Evolutionary conservation across 495 filamentous ascomycete genomes (phyloP).

Genomic region (Aspergillus ellipticus): DNA sequence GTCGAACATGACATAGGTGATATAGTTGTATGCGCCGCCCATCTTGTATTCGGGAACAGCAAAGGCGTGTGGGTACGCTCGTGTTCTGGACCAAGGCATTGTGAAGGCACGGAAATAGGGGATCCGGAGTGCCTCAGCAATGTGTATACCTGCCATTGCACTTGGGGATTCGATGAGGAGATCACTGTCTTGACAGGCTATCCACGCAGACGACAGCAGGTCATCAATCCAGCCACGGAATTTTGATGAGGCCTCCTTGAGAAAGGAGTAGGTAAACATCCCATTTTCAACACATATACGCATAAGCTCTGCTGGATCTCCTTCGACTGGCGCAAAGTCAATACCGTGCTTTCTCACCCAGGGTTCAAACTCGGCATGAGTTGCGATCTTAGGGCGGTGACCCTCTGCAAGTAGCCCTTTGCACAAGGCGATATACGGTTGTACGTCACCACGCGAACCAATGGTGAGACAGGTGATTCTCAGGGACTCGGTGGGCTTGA

Average conservation of each 20-base stretch:
- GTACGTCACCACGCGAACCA: slow-evolving; percentile 91
- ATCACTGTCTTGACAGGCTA: slow-evolving; percentile 80
- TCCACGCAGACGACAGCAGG: slow-evolving; percentile 79
- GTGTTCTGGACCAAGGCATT: slow-evolving; percentile 97
- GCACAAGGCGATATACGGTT: slow-evolving; percentile 95
- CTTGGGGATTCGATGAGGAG: slow-evolving; percentile 93
- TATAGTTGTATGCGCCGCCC: slow-evolving; percentile 91
- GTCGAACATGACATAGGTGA: slow-evolving; percentile 96
- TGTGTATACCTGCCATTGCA: slow-evolving; percentile 97
- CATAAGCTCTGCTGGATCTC: slow-evolving; percentile 94
- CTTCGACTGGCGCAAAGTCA: slow-evolving; percentile 81
- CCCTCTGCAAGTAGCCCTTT: slow-evolving; percentile 86
- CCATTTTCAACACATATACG: slow-evolving; percentile 93
- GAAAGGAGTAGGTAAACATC: slow-evolving; percentile 92
- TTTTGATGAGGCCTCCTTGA: slow-evolving; percentile 80
- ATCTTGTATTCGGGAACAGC: slow-evolving; percentile 90
- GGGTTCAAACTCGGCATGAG: slow-evolving; percentile 80
- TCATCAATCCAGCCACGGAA: slow-evolving; percentile 94
- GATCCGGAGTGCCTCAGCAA: slow-evolving; percentile 90
- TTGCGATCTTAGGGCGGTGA: slow-evolving; percentile 83
- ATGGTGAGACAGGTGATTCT: slow-evolving; percentile 94
- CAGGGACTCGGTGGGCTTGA: slow-evolving; percentile 80
- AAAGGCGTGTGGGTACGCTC: slow-evolving; percentile 96
- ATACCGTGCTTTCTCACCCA: slow-evolving; percentile 93
- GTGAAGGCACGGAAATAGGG: slow-evolving; percentile 98